Evolutionary conservation across 2,329 filamentous ascomycete species (phyloP).

Genomic region (Chaetomiaceae sp.): DNA sequence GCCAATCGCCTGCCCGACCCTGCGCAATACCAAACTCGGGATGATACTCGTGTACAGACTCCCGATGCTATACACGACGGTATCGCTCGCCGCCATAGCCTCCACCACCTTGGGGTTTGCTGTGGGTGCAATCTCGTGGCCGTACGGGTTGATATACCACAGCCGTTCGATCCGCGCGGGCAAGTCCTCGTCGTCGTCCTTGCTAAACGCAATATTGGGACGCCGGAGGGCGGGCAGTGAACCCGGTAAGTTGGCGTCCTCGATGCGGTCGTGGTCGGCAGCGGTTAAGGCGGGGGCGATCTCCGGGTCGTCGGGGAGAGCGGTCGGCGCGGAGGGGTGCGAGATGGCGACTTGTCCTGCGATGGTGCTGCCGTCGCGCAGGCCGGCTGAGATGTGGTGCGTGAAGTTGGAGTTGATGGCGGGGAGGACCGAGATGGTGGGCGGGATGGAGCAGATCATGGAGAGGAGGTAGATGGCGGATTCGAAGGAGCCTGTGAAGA

Average conservation of each 20-base stretch:
- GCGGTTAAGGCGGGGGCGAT: constrained; percentile 27
- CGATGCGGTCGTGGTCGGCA: constrained; percentile 59
- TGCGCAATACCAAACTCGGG: constrained; percentile 73
- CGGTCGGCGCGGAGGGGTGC: constrained; percentile 68
- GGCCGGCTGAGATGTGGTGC: constrained; percentile 83
- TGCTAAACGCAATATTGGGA: constrained; percentile 78
- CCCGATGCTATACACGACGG: constrained; percentile 88
- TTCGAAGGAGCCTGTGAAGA: constrained; percentile 91
- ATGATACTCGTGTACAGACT: constrained; percentile 86
- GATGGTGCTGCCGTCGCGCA: constrained; percentile 72
- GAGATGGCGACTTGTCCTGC: constrained; percentile 91
- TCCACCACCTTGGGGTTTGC: constrained; percentile 77
- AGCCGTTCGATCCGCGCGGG: constrained; percentile 72
- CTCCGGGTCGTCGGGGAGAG: constrained; percentile 36
- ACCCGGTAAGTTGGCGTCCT: constrained; percentile 77
- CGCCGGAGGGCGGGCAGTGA: constrained; percentile 74
- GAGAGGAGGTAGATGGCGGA: constrained; percentile 86
- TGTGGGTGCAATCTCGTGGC: constrained; percentile 84
- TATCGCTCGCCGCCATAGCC: constrained; percentile 59
- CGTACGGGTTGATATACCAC: constrained; percentile 98
- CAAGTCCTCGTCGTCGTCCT: constrained; percentile 69
- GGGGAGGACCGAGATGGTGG: constrained; percentile 73
- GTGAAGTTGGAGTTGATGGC: constrained; percentile 94
- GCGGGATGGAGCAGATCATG: constrained; percentile 79
- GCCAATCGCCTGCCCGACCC: constrained; percentile 63